Evolutionary conservation across 202 grass and related monocot genomes (phyloP).

Genomic region (Dendrocalamus latiflorus): DNA sequence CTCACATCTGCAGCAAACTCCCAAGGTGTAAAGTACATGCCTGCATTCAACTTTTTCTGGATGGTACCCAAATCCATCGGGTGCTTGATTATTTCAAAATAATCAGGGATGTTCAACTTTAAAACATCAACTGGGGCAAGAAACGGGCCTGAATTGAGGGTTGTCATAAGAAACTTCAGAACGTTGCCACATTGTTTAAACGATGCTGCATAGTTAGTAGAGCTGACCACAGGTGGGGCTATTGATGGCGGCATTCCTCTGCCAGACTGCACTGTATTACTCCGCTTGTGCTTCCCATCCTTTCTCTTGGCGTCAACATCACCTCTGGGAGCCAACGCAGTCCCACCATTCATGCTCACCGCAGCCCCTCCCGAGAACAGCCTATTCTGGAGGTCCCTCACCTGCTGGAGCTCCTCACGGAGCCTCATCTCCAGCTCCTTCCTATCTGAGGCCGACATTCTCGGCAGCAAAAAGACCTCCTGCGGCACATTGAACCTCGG

Average conservation of each 20-base stretch:
- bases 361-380: conserved; percentile 27
- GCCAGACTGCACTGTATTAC: conserved; percentile 44
- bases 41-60: conserved; percentile 58
- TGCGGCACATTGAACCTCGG: conserved; percentile 50
- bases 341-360: conserved; percentile 14
- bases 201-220: conserved; percentile 35
- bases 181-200: conserved; percentile 71
- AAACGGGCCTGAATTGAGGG: conserved; percentile 63
- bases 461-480: conserved; percentile 47
- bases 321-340: neutral
- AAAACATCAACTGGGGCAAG: conserved; percentile 72
- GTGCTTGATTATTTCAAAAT: conserved; percentile 73
- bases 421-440: conserved; percentile 57
- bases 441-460: conserved; percentile 44
- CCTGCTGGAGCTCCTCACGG: conserved; percentile 55
- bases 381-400: conserved; percentile 54
- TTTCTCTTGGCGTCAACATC: conserved; percentile 37
- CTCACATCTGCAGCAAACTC: conserved; percentile 83
- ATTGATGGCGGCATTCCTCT: conserved; percentile 14
- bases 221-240: conserved; percentile 29
- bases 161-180: conserved; percentile 70
- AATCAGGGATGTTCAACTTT: conserved; percentile 84
- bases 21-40: conserved; percentile 52
- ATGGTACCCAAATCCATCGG: conserved; percentile 98
- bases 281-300: conserved; percentile 38